Base-by-base conservation (phyloP, 805 yeast genomes). In the Metschnikowia kofuensis region DNA sequence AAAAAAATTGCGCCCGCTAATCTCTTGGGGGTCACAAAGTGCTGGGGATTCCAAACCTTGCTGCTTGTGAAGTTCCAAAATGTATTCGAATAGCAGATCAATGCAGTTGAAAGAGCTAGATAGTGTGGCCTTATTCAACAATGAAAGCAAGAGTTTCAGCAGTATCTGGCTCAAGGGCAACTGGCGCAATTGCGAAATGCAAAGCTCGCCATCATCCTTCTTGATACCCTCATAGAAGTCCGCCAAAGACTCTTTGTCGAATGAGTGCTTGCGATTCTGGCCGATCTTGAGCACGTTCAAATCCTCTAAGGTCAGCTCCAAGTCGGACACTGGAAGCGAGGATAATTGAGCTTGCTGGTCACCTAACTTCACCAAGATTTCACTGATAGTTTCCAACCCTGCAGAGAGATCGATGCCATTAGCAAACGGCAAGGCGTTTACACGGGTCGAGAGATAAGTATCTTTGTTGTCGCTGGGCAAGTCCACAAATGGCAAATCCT, bases 1-100 rank as follows among this genome's bases (percentile, higher is more conserved):
- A 59, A 91, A 79, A 59, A 91, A 84, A 62, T 87, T 91, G 56
- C 97, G 77, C 14, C 88, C 88, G 47, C 85, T 83, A 39, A 91
- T 81, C 59, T 90, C 97, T 7, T 82, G 69, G 0, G 83, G 74
- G 56, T 88, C 61, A 10, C 14, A 16, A 32, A 57, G 51, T 31
- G 48, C 44, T 12, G 35, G 38, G 14, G 49, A 2, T 11, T 9
- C 31, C 16, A 10, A 13, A 2, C 48, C 40, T 4, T 41, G 39
- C 10, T 30, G 37, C 13, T 34, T 16, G 21, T 45, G 51, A 13
- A 49, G 44, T 3, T 44, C 72, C 30, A 42, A 28, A 38, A 83
- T 74, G 13, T 72, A 68, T 27, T 69, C 74, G 44, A 85, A 68
- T 35, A 86, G 60, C n/a, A 59, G 65, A 53, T 77, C 85, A 50